Evolutionary conservation across 306 rosid genomes (phyloP).

Genomic region (Ziziphus jujuba): DNA sequence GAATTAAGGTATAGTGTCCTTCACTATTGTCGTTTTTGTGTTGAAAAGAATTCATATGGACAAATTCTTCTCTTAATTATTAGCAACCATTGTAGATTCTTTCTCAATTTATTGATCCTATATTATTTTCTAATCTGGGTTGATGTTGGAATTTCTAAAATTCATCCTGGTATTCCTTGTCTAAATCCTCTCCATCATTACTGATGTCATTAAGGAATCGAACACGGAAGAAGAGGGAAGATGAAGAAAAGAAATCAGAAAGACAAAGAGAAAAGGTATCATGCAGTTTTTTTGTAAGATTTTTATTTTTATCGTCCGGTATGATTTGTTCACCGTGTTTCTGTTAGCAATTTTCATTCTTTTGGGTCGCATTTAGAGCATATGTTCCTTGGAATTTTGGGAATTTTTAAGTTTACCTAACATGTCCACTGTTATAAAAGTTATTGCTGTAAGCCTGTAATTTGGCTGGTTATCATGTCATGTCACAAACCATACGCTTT

Average conservation of each 20-base stretch:
- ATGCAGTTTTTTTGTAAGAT: background rate
- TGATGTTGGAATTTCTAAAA: background rate
- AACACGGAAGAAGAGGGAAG: constrained; percentile 32
- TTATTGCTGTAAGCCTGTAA: background rate
- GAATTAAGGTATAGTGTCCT: constrained; percentile 44
- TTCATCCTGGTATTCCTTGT: background rate
- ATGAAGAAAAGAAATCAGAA: constrained; percentile 40
- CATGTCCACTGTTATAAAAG: background rate
- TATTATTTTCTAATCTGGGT: background rate
- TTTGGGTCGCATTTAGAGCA: background rate
- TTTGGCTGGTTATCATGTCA: background rate
- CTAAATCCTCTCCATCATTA: background rate
- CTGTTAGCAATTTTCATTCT: no score
- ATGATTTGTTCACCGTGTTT: background rate
- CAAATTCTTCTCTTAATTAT: background rate
- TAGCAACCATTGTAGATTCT: background rate
- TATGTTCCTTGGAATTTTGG: no score
- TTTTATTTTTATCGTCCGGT: background rate
- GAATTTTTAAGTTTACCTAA: no score
- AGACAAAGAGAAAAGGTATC: constrained; percentile 70
- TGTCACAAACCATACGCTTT: background rate
- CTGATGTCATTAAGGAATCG: constrained; percentile 42
- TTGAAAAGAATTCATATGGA: no score
- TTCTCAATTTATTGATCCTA: background rate
- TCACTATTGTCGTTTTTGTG: background rate